Percentiles rank a stretch among this genome's conserved stretches.
Conservation (phyloP, 371 early-diverging fungal genomes). For the Syncephalastrum sp. region DNA sequence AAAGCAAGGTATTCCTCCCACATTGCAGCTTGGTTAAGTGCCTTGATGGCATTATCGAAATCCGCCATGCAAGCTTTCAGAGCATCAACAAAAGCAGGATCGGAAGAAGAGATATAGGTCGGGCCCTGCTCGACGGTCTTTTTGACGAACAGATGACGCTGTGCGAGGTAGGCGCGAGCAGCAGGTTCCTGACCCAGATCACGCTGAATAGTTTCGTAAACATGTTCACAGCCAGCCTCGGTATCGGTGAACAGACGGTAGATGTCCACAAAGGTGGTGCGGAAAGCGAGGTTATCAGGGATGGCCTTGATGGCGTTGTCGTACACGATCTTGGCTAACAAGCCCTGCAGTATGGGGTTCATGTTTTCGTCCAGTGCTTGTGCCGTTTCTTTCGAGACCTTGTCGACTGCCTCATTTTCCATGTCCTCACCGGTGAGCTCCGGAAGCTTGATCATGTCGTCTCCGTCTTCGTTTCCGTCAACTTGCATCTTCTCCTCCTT, state of each 20-base stretch:
- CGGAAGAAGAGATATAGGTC: conserved; percentile 24
- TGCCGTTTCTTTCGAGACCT: conserved; percentile 49
- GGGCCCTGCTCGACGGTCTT: conserved; percentile 32
- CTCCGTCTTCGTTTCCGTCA: conserved; percentile 37
- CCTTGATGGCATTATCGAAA: conserved; percentile 43
- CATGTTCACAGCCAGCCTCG: conserved; percentile 42
- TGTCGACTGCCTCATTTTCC: conserved; percentile 28
- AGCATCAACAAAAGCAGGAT: conserved; percentile 59
- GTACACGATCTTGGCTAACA: conserved; percentile 80
- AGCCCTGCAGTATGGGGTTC: conserved; percentile 76
- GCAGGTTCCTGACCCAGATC: conserved; percentile 60
- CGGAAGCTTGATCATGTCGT: conserved; percentile 58
- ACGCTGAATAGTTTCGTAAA: conserved; percentile 57
- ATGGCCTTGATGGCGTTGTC: conserved; percentile 83
- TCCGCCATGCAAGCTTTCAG: conserved; percentile 51
- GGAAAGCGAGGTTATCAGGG: conserved; percentile 72
- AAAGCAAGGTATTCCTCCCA: conserved; percentile 64
- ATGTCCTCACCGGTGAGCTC: conserved; percentile 62
- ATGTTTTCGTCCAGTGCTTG: conserved; percentile 49
- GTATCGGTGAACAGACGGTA: conserved; percentile 63
- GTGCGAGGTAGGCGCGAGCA: conserved; percentile 66
- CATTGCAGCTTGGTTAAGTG: conserved; percentile 40
- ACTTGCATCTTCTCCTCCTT: conserved; percentile 34
- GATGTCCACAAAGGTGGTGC: conserved; percentile 70
- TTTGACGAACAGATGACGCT: conserved; percentile 40